Percentiles rank a stretch among this genome's conserved stretches.
Conservation (phyloP, 2,329 filamentous ascomycete species). For the Pseudopyrenochaeta lycopersici region DNA sequence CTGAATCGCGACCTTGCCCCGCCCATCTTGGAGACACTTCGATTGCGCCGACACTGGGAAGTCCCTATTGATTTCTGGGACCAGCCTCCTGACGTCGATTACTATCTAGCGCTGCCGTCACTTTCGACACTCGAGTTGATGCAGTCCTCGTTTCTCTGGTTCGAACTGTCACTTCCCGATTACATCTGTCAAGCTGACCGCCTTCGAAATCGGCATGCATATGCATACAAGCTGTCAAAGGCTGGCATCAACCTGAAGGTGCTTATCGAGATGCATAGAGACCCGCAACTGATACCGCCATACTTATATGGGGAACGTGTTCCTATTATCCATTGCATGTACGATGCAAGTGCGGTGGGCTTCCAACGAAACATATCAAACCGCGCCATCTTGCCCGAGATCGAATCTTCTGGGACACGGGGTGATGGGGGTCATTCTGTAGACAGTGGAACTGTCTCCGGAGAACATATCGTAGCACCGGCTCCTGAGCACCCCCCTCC, state of each 20-base stretch:
- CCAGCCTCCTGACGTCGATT: slow-evolving; percentile 30
- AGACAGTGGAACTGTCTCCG: not conserved
- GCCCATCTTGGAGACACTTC: slow-evolving; percentile 38
- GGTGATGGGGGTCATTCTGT: not conserved
- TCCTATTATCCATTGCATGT: slow-evolving; percentile 36
- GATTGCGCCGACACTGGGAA: slow-evolving; percentile 33
- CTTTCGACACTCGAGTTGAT: slow-evolving; percentile 39
- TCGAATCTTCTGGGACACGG: not conserved
- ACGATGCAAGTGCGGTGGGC: slow-evolving; percentile 57
- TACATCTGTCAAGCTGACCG: slow-evolving; percentile 37
- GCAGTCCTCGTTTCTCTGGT: slow-evolving; percentile 27
- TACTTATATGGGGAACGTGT: slow-evolving; percentile 40
- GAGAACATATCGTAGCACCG: not conserved
- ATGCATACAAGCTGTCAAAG: slow-evolving; percentile 35
- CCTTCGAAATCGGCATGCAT: slow-evolving; percentile 36
- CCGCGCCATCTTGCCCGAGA: not conserved
- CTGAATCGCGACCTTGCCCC: slow-evolving; percentile 38
- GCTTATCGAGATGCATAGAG: slow-evolving; percentile 34
- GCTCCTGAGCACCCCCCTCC: not conserved
- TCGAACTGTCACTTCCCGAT: slow-evolving; percentile 11
- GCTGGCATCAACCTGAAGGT: slow-evolving; percentile 38
- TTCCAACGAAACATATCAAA: slow-evolving; percentile 31
- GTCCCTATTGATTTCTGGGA: slow-evolving; percentile 38
- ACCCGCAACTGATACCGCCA: slow-evolving; percentile 37
- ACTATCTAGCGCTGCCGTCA: slow-evolving; percentile 35